Evolutionary conservation across 2,329 filamentous ascomycete genomes (phyloP).

Genomic region (Dactylella cylindrospora): DNA sequence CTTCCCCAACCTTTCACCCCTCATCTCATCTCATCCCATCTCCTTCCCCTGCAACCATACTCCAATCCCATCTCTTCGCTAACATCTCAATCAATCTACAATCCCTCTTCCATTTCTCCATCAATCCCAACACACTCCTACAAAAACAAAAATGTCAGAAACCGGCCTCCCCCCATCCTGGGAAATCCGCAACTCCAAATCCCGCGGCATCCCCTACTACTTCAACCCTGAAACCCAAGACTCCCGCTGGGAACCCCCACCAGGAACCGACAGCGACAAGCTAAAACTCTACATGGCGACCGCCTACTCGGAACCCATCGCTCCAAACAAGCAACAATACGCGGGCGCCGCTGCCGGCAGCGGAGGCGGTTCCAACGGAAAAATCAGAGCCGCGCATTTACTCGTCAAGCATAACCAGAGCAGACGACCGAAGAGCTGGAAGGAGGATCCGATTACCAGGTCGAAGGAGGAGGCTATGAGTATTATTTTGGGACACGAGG

Average conservation of each 20-base stretch:
- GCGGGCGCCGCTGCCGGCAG: too few species aligned
- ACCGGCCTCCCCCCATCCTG: slow-evolving; percentile 81
- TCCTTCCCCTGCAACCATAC: slow-evolving; percentile 11
- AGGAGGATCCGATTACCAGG: slow-evolving; percentile 80
- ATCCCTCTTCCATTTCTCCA: background rate
- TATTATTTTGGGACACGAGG: slow-evolving; percentile 74
- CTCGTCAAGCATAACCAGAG: slow-evolving; percentile 91
- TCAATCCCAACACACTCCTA: background rate
- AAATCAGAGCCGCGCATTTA: slow-evolving; percentile 90
- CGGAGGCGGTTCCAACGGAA: too few species aligned
- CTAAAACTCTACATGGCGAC: slow-evolving; percentile 92
- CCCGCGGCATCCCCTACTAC: slow-evolving; percentile 98
- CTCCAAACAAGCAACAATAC: slow-evolving; percentile 52
- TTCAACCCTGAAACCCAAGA: slow-evolving; percentile 85
- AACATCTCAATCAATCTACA: background rate
- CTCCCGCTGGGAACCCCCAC: slow-evolving; percentile 92
- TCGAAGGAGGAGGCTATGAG: slow-evolving; percentile 80
- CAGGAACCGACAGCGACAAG: slow-evolving; percentile 83
- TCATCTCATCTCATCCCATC: too few species aligned
- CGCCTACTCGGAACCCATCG: slow-evolving; percentile 67
- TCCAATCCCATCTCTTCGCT: background rate
- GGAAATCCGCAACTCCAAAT: slow-evolving; percentile 97
- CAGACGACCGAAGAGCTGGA: slow-evolving; percentile 88
- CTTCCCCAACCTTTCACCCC: too few species aligned
- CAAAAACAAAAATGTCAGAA: slow-evolving; percentile 59